These are phyloP conservation scores for Oryza glumipatula DNA, from an alignment of 176 grass and related monocot species.

Conservation along the genomic window DNA sequence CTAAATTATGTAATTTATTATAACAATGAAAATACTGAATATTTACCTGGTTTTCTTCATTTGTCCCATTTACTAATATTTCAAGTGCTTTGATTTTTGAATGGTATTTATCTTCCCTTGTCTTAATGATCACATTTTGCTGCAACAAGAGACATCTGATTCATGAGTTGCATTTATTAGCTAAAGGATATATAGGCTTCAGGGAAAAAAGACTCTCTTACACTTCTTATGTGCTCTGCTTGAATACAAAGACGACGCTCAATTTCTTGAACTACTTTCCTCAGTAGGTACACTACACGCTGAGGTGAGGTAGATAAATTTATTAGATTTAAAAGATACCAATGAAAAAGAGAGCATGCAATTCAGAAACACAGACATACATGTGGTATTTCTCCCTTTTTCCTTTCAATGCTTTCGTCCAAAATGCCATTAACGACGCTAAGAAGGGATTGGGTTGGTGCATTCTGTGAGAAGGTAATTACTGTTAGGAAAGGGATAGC, in stretches of 20 bases:
- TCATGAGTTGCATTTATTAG: constrained; percentile 35
- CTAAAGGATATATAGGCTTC: constrained; percentile 20
- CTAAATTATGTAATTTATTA: not conserved
- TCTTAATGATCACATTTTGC: constrained; percentile 90
- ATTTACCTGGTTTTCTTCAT: constrained; percentile 92
- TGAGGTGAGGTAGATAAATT: constrained; percentile 47
- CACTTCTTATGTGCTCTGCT: constrained; percentile 97
- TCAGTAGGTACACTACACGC: constrained; percentile 87
- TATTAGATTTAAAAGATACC: constrained; percentile 30
- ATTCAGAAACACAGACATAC: constrained; percentile 54
- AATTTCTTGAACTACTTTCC: constrained; percentile 96
- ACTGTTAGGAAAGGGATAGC: constrained; percentile 37
- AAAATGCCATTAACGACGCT: constrained; percentile 90
- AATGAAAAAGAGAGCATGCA: constrained; percentile 14
- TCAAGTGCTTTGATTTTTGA: constrained; percentile 85
- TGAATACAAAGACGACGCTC: constrained; percentile 89
- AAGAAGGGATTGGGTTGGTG: constrained; percentile 87
- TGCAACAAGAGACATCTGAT: constrained; percentile 44
- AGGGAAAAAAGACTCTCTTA: constrained; percentile 48
- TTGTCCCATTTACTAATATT: constrained; percentile 80
- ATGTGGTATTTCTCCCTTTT: constrained; percentile 97
- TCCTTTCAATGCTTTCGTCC: constrained; percentile 97
- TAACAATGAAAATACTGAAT: constrained; percentile 10
- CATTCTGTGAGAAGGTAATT: constrained; percentile 66
- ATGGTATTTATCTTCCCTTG: constrained; percentile 73